Base-by-base conservation (phyloP, 2,329 filamentous ascomycete genomes). In the Colletotrichum chrysophilum region DNA sequence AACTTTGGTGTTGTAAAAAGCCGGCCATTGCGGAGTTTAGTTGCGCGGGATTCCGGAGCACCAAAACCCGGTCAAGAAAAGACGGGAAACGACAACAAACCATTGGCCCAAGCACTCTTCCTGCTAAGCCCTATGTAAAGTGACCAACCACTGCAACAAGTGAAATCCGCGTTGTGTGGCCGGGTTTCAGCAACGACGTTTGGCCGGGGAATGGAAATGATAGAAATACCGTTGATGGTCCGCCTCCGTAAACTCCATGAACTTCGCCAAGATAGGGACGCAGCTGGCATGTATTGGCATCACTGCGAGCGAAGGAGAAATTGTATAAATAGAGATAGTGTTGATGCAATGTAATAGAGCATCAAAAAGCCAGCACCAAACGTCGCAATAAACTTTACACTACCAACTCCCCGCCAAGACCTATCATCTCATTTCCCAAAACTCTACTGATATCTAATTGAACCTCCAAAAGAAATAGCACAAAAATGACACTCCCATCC, bases 221-320 rank as follows among this genome's bases (percentile, higher is more conserved):
- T 14, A 7, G 26, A 32, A 60, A 32, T 9, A 18, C 13, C 24
- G 26, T 18, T 4, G n/a, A 7, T 60, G 16, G 9, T 60, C 56
- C 26, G 26, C 26, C 7, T 32, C 28, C 26, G 26, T 32, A 28
- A 30, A 60, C 26, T 28, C 56, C 56, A 60, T 18, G 14, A 2
- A 60, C 0, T 4, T 55, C 9, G 6, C 18, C 13, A 18, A 28
- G 12, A n/a, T n/a, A 58, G 5, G 13, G 13, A 13, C n/a, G 55
- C 1, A 18, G 55, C 1, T 21, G 12, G 36, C 2, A 24, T 2
- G 21, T 24, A 24, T 24, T 24, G 21, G 36, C 16, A 43, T 43
- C 36, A n/a, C 36, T 0, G 2, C 16, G 16, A 43, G 36, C 10
- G 16, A 0, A 10, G 2, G 36, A 5, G 2, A 0, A 43, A 18